Evolutionary conservation across 257 asterid genomes (phyloP), one percentile per base, ranked within the genome.

Genomic region (Primulina huaijiensis): DNA sequence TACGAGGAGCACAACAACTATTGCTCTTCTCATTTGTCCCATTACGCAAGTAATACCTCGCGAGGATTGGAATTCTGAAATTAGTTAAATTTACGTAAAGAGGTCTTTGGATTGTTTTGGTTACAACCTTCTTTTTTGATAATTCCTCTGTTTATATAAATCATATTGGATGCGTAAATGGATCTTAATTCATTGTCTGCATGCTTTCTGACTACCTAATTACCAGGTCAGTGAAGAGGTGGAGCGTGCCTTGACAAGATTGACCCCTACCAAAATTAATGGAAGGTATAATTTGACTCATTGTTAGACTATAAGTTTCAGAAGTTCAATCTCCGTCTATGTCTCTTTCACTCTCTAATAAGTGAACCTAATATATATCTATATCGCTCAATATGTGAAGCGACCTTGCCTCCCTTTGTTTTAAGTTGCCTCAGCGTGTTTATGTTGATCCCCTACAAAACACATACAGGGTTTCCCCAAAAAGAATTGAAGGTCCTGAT

Each of bases 151-250:
- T 63, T 58, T 62, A 8, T 37, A 7, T 21, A 27, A 19, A 30
- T 67, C 62, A 29, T 27, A 71, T 63, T 50, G 50, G 60, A 60
- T 50, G 70, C 69, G 64, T 79, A 57, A 27, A 12, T 60, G 60
- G 57, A 50, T 58, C 21, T 57, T 65, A 38, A 53, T 67, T 64
- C 53, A 31, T 70, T 67, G 65, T 55, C 63, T 10, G n/a, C 29
- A 62, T 75, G 31, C 53, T 68, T 65, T 82, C 71, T 66, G 68
- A 70, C 68, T 75, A 67, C 20, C 56, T 46, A 46, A 46, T 46
- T 46, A 16, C 72, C 89, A 93, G 99, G 99, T 93, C 56, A 93
- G 99, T 59, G 99, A 93, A 78, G 99, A 93, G 86, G 97, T 93
- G 60, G 99, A 93, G 80, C 96, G 97, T 63, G 99, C 99, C 81